Evolutionary conservation across 2,329 filamentous ascomycete genomes (phyloP), one percentile per base, ranked within the genome.

Genomic region (Exophiala phaeomuriformis): DNA sequence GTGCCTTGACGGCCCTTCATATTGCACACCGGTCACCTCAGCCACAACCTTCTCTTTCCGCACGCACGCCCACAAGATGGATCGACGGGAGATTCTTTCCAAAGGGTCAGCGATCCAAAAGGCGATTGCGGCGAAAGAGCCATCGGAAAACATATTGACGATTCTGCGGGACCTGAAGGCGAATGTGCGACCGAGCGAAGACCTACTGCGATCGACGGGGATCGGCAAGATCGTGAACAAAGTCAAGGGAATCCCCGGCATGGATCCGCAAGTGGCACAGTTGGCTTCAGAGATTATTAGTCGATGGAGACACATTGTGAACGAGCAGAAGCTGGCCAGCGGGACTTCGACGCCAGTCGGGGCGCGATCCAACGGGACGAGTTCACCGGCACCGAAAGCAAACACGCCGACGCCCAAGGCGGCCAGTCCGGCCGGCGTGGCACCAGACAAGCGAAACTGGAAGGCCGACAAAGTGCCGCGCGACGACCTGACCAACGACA

Each of bases 141-240:
- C 90, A 3, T 67, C 87, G 29, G 72, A 83, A 39, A 85, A 81
- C 56, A 79, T 95, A 47, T 75, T 94, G 51, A 77, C 79, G 49
- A 77, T 97, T 57, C 76, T 98, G 49, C 83, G 85, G 64, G 81
- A 84, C 47, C 77, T 97, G 37, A 88, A 91, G 72, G 84, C 84
- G 65, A 86, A 88, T 58, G 84, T 91, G 35, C 80, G 81, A 44
- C 87, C 90, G 6, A 93, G 88, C 2, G 93, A 98, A 72, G 89
- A 96, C 63, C 80, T 95, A 63, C 77, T 98, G 61, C 84, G 91
- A 66, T 86, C 86, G 40, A 97, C 91, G n/a, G 87, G 86, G 64
- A 91, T 95, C 48, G 93, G 93, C 64, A 85, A 95, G 61, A 83
- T 86, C 47, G 87, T 97, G 59, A 91, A 90, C 69, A 91, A 90